Evolutionary conservation across 2,329 filamentous ascomycete species (phyloP).

Genomic region (Calonectria crousiana): DNA sequence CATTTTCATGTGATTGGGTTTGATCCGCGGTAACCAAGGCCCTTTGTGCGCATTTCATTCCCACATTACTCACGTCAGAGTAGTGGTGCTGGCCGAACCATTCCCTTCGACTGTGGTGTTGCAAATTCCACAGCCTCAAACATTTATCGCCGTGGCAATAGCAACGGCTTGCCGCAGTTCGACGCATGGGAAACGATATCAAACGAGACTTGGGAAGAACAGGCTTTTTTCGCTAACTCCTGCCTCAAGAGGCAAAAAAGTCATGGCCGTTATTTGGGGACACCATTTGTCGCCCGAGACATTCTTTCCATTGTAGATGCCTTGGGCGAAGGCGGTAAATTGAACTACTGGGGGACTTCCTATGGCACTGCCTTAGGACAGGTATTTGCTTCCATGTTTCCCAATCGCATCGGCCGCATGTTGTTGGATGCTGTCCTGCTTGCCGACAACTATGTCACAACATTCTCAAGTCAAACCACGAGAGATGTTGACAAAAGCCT

Average conservation of each 20-base stretch:
- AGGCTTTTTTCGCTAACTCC: background rate
- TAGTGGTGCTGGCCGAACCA: background rate
- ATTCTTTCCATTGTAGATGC: background rate
- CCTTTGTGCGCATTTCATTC: background rate
- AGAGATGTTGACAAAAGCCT: background rate
- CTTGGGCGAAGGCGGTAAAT: background rate
- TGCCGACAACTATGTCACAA: background rate
- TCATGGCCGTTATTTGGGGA: background rate
- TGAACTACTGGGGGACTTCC: background rate
- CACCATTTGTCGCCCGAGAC: background rate
- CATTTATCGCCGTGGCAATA: background rate
- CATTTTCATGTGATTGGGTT: constrained; percentile 1
- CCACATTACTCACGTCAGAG: background rate
- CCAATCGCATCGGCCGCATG: background rate
- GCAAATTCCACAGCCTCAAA: background rate
- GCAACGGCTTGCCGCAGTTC: background rate
- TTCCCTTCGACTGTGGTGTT: background rate
- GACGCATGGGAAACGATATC: background rate
- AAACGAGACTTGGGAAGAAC: background rate
- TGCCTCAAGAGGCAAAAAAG: background rate
- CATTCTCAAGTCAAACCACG: background rate
- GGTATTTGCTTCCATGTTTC: constrained; percentile 3
- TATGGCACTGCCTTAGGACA: background rate
- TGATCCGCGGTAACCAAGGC: background rate
- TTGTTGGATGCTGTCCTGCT: background rate